These are phyloP conservation scores for Chamaecrista fasciculata DNA, from an alignment of 306 rosid species.

Conservation along the genomic window DNA sequence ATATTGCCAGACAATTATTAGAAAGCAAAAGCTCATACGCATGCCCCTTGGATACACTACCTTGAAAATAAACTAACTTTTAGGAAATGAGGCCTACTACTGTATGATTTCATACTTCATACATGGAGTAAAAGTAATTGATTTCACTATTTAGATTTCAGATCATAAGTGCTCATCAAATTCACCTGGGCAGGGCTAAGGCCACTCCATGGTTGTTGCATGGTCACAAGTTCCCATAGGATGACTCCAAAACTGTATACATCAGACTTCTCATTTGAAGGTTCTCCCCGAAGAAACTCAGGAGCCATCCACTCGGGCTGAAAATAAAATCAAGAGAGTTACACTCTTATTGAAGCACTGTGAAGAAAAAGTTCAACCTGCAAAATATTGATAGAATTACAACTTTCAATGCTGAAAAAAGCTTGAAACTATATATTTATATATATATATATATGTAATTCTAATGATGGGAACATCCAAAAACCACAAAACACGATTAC, in stretches of 20 bases:
- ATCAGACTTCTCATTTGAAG: slow-evolving; percentile 91
- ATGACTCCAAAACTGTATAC: slow-evolving; percentile 93
- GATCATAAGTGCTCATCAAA: slow-evolving; percentile 8
- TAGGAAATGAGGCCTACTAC: slow-evolving; percentile 12
- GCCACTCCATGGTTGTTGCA: slow-evolving; percentile 95
- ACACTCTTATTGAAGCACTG: slow-evolving; percentile 45
- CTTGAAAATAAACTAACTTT: not conserved
- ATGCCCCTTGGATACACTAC: not conserved
- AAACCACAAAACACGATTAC: slow-evolving; percentile 2
- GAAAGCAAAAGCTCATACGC: slow-evolving; percentile 9
- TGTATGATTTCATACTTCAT: not conserved
- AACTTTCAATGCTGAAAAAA: slow-evolving; percentile 30
- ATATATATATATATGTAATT: no score
- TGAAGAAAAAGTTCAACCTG: slow-evolving; percentile 49
- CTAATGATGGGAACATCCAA: slow-evolving; percentile 9
- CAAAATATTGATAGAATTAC: slow-evolving; percentile 46
- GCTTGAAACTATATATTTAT: slow-evolving; percentile 14
- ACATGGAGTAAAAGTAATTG: not conserved
- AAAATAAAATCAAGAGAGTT: slow-evolving; percentile 66
- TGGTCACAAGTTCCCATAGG: slow-evolving; percentile 87
- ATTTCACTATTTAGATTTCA: not conserved
- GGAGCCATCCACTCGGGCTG: slow-evolving; percentile 99
- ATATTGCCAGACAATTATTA: slow-evolving; percentile 19
- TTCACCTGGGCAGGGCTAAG: slow-evolving; percentile 90
- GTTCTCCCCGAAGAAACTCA: slow-evolving; percentile 96